These are phyloP conservation scores for Massarina eburnea DNA, from an alignment of 2,329 filamentous ascomycete genomes.

Conservation along the genomic window DNA sequence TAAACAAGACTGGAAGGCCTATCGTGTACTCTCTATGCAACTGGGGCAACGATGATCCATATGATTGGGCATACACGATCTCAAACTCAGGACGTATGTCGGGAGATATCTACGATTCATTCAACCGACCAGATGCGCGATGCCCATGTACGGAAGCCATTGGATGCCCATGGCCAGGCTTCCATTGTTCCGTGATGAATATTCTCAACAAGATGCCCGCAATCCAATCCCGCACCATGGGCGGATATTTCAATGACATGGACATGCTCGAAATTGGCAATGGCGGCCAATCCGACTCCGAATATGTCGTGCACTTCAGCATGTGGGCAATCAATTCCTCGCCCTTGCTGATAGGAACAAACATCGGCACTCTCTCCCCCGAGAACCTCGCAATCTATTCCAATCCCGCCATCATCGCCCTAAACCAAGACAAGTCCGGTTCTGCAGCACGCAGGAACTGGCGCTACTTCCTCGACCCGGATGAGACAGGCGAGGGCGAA, in stretches of 20 bases:
- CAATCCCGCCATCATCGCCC: slow-evolving; percentile 54
- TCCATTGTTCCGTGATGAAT: slow-evolving; percentile 31
- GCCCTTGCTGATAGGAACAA: slow-evolving; percentile 51
- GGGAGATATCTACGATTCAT: slow-evolving; percentile 34
- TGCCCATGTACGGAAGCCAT: slow-evolving; percentile 27
- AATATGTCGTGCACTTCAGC: slow-evolving; percentile 45
- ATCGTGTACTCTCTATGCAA: slow-evolving; percentile 37
- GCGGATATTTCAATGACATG: slow-evolving; percentile 33
- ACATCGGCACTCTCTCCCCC: slow-evolving; percentile 39
- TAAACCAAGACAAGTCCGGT: slow-evolving; percentile 51
- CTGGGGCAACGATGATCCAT: slow-evolving; percentile 20
- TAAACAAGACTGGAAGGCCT: slow-evolving; percentile 24
- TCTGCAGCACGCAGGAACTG: slow-evolving; percentile 48
- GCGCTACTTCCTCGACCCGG: slow-evolving; percentile 47
- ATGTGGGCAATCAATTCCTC: slow-evolving; percentile 53
- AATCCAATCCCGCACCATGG: slow-evolving; percentile 28
- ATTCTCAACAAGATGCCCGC: slow-evolving; percentile 33
- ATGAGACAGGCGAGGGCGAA: slow-evolving; percentile 49
- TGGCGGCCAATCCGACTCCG: slow-evolving; percentile 30
- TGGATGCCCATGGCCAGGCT: slow-evolving; percentile 29
- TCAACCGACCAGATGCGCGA: slow-evolving; percentile 29
- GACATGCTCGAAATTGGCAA: slow-evolving; percentile 36
- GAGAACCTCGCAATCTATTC: slow-evolving; percentile 50
- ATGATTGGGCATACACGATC: slow-evolving; percentile 35
- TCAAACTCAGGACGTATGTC: slow-evolving; percentile 40